These are phyloP conservation scores for Pyrenochaeta sp. DNA, from an alignment of 2,329 filamentous ascomycete species.

Conservation along the genomic window DNA sequence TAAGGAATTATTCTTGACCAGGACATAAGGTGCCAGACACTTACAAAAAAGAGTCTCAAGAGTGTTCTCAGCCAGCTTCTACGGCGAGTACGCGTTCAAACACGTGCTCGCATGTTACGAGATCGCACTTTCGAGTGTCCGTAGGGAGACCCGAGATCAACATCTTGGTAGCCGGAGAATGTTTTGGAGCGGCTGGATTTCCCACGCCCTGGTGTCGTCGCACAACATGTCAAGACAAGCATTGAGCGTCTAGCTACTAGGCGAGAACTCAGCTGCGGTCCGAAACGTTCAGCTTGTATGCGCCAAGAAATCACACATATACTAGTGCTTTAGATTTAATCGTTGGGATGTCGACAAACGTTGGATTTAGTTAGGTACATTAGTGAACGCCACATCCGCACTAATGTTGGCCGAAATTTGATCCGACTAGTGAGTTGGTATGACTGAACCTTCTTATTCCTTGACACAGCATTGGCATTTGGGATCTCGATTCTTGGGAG, in stretches of 20 bases:
- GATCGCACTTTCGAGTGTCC: slow-evolving; percentile 11
- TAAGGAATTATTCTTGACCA: neutral
- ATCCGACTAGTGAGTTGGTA: neutral
- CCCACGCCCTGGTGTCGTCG: neutral
- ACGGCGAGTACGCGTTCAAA: slow-evolving; percentile 8
- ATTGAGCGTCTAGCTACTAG: neutral
- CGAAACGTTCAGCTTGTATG: neutral
- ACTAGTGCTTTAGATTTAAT: neutral
- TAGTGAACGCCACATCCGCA: neutral
- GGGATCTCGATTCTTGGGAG: neutral
- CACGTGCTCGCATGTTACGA: slow-evolving; percentile 8
- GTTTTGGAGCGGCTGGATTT: slow-evolving; percentile 1
- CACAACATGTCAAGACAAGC: slow-evolving; percentile 5
- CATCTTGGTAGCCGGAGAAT: slow-evolving; percentile 16
- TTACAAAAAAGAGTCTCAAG: neutral
- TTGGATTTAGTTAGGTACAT: neutral
- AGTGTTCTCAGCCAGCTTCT: neutral
- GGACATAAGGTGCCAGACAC: neutral
- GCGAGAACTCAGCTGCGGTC: neutral
- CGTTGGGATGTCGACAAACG: neutral
- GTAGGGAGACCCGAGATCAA: slow-evolving; percentile 31
- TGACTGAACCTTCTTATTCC: neutral
- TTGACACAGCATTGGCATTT: neutral
- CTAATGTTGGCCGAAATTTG: neutral
- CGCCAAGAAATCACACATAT: slow-evolving; percentile 1